phyloP scores from a whole-genome alignment of 305 asterid species.

The Fraxinus dipetala region DNA sequence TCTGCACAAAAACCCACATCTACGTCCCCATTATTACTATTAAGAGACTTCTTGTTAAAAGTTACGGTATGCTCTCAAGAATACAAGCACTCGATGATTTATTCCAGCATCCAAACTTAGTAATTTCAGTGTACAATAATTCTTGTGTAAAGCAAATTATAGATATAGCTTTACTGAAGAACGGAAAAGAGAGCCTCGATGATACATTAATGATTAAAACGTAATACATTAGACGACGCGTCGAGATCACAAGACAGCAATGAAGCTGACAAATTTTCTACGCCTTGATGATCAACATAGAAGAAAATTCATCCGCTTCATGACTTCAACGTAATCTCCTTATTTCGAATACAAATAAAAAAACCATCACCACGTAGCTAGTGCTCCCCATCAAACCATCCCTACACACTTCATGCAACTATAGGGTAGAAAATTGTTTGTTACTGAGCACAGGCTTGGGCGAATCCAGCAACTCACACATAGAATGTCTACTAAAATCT shows the following conservation, averaged over 20 bases:
- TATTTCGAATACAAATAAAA: slow-evolving; percentile 20
- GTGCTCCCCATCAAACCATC: slow-evolving; percentile 66
- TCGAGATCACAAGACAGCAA: slow-evolving; percentile 30
- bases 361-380: slow-evolving; percentile 3
- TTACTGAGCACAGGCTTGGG: slow-evolving; percentile 53
- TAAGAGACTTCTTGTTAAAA: not conserved
- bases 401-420: slow-evolving; percentile 19
- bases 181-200: not conserved
- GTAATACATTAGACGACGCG: not conserved
- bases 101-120: not conserved
- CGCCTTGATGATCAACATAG: slow-evolving; percentile 2
- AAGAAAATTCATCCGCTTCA: slow-evolving; percentile 76
- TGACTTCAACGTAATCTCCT: slow-evolving; percentile 30
- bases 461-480: slow-evolving; percentile 7
- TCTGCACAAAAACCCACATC: not conserved
- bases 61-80: not conserved
- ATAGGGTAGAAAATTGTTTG: slow-evolving; percentile 43
- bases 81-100: not conserved
- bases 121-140: not conserved
- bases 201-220: not conserved
- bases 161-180: not conserved
- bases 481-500: not conserved
- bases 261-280: slow-evolving; percentile 67
- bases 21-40: not conserved
- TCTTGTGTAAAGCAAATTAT: not conserved